Evolutionary conservation across 2,329 filamentous ascomycete species (phyloP).

Genomic region (Apiospora aurea): DNA sequence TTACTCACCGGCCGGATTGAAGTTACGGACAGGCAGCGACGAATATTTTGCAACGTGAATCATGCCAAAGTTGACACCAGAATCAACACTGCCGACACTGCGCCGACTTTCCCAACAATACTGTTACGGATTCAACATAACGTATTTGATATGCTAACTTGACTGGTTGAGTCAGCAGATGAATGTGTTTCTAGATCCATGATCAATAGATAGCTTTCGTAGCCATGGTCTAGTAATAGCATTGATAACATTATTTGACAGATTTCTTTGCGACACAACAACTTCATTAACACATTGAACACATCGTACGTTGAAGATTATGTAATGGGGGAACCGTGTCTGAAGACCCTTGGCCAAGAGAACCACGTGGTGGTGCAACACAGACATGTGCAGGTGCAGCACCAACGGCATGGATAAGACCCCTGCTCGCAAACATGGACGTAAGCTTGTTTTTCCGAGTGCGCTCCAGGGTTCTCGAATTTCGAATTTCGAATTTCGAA

Average conservation of each 20-base stretch:
- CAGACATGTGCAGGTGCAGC: not conserved
- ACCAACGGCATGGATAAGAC: not conserved
- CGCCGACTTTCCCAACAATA: too few species aligned
- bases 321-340: not conserved
- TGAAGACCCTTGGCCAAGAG: not conserved
- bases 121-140: too few species aligned
- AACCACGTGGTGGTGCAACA: not conserved
- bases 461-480: not conserved
- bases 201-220: not conserved
- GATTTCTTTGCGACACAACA: too few species aligned
- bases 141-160: too few species aligned
- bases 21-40: too few species aligned
- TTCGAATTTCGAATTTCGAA: not conserved
- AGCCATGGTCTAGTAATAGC: too few species aligned
- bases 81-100: too few species aligned
- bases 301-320: not conserved
- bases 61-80: too few species aligned
- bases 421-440: not conserved
- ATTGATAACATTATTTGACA: too few species aligned
- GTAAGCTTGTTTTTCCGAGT: not conserved
- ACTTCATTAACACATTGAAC: not conserved
- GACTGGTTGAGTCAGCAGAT: too few species aligned
- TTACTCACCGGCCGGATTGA: too few species aligned
- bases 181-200: not conserved
- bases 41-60: too few species aligned